Evolutionary conservation across 2,329 filamentous ascomycete genomes (phyloP), one percentile per base, ranked within the genome.

Genomic region (Talaromyces verruculosus): DNA sequence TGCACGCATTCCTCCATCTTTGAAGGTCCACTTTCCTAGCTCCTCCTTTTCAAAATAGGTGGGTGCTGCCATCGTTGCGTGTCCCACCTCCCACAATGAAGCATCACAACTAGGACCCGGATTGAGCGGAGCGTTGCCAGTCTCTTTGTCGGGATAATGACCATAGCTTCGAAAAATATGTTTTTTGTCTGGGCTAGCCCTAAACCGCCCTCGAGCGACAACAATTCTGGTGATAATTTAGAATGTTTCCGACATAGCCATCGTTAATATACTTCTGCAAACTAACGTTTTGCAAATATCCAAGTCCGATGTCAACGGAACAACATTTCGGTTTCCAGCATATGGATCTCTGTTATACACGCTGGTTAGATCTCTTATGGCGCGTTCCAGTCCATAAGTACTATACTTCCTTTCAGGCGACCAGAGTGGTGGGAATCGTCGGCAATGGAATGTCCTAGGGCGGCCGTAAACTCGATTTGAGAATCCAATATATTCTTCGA

Each of bases 11-110:
- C 39, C 39, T 43, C 39, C 39, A 43, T 43, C n/a, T 43, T 78
- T 69, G 13, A 75, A 79, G 1, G 68, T 60, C 0, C 62, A 64
- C 19, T 67, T 62, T 1, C 67, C 70, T 4, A 75, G 65, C 5
- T 19, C 45, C 0, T 70, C 64, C 0, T 67, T 11, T 1, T 71
- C 67, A 60, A 75, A 75, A 6, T 61, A 74, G 1, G 51, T 51
- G 0, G 83, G 83, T 0, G 83, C 83, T 2, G 84, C 84, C 0
- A 80, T 83, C 0, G 84, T 85, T 1, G 84, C 84, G 7, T 83
- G 73, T 0, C 82, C 83, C 0, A 84, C 83, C 71, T 84, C 73
- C 78, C 83, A 85, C 47, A 86, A 84, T 1, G 78, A 70, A 0
- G 63, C 64, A 2, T 51, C 15, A 1, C 43, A 33, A 17, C 22